These are phyloP conservation scores for Nicotiana tabacum DNA, from an alignment of 257 asterid species.

Conservation along the genomic window DNA sequence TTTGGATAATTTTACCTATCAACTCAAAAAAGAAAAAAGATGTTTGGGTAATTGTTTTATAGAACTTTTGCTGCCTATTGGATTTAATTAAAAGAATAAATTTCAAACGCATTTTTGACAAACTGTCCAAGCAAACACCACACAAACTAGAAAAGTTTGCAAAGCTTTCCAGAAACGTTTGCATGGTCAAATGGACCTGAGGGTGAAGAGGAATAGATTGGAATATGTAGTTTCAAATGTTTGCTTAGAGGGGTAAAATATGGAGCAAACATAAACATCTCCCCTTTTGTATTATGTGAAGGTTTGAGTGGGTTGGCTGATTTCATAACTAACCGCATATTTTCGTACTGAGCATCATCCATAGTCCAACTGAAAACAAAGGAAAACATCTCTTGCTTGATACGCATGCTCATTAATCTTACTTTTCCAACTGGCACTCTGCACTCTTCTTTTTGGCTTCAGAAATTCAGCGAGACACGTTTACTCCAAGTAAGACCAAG, in stretches of 20 bases:
- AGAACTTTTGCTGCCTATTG: neutral
- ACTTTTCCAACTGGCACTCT: neutral
- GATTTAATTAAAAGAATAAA: neutral
- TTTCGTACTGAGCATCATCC: neutral
- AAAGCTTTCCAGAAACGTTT: neutral
- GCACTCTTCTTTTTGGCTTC: neutral
- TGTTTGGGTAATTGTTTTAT: neutral
- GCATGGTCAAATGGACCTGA: neutral
- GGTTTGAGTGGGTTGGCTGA: constrained; percentile 3
- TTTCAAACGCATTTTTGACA: neutral
- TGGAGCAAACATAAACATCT: neutral
- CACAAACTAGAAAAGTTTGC: neutral
- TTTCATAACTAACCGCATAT: neutral
- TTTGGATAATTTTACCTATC: neutral
- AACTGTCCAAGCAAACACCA: neutral
- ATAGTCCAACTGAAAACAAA: neutral
- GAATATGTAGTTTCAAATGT: neutral
- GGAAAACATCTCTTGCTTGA: neutral
- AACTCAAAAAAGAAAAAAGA: neutral
- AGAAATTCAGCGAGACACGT: neutral
- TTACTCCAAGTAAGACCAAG: constrained; percentile 1
- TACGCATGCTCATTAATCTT: neutral
- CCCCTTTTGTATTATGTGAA: neutral
- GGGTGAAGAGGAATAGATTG: neutral
- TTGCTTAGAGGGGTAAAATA: neutral